Base-by-base conservation (phyloP, 352 stramenopile species). In the Phytophthora brassicae region DNA sequence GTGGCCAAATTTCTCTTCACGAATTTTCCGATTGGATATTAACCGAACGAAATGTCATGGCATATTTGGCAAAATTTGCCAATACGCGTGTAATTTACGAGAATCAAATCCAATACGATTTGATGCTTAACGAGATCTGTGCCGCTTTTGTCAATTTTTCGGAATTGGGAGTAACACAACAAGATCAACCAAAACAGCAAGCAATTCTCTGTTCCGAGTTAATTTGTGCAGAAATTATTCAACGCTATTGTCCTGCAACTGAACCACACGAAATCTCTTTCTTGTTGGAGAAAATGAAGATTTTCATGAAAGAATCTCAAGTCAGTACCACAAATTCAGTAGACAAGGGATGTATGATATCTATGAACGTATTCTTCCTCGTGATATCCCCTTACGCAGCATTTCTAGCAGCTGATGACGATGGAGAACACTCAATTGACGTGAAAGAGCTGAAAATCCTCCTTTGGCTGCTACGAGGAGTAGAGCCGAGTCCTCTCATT, bases 391-490 rank as follows among this genome's bases (percentile, higher is more conserved):
- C 84, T 0, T 89, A 84, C 60, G 69, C 74, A 9, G 81, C 79
- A 22, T 92, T 92, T 43, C 50, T 90, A 0, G 70, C 81, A 13
- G 81, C 81, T 5, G 79, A 90, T 26, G 79, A 89, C 16, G 77
- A 89, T 52, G 43, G 71, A 6, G 65, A 88, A 55, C 77, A 88
- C 59, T 47, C 70, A 7, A 70, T 90, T 41, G 74, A 86, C 50
- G 36, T 75, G 13, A 70, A 76, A 12, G 81, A 92, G 45, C 68
- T 90, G 13, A 74, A 76, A 38, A 65, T 89, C 2, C 39, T 92
- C 22, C 56, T 92, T 13, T 92, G 84, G 81, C 52, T 92, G 24
- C 74, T 92, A 13, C 74, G 76, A 9, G 81, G 80, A 20, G 88
- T 84, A 16, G 84, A 92, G 35, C 84, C 84, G 12, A 67, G 59